phyloP scores from a whole-genome alignment of 208 protist genomes.

The Tritrichomonas foetus region DNA sequence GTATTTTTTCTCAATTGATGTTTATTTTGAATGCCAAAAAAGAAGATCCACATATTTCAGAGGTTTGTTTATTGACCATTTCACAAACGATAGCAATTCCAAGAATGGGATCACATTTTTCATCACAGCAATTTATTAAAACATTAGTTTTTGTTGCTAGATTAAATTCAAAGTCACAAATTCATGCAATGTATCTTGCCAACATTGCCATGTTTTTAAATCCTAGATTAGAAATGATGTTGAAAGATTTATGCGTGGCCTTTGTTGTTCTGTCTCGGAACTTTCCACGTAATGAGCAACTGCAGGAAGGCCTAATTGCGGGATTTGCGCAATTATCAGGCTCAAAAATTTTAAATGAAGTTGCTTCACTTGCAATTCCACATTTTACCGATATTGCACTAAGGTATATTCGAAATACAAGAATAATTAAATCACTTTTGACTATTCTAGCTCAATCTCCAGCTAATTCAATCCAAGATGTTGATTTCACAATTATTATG shows the following conservation, averaged over 20 bases:
- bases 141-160: neutral
- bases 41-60: neutral
- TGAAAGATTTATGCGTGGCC: neutral
- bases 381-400: neutral
- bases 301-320: neutral
- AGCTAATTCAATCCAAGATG: neutral
- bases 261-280: neutral
- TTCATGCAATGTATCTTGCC: neutral
- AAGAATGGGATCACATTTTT: neutral
- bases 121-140: neutral
- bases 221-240: neutral
- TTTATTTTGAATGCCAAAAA: neutral
- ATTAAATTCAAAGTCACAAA: neutral
- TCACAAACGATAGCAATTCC: neutral
- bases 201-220: neutral
- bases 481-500: neutral
- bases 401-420: neutral
- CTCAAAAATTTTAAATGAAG: neutral
- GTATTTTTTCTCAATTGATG: neutral
- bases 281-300: neutral
- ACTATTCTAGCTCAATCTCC: neutral
- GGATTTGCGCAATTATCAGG: constrained; percentile 14
- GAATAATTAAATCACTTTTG: neutral
- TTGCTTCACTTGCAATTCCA: neutral
- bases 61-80: neutral